Evolutionary conservation across 2,329 filamentous ascomycete genomes (phyloP), one percentile per base, ranked within the genome.

Genomic region (Alternaria burnsii): DNA sequence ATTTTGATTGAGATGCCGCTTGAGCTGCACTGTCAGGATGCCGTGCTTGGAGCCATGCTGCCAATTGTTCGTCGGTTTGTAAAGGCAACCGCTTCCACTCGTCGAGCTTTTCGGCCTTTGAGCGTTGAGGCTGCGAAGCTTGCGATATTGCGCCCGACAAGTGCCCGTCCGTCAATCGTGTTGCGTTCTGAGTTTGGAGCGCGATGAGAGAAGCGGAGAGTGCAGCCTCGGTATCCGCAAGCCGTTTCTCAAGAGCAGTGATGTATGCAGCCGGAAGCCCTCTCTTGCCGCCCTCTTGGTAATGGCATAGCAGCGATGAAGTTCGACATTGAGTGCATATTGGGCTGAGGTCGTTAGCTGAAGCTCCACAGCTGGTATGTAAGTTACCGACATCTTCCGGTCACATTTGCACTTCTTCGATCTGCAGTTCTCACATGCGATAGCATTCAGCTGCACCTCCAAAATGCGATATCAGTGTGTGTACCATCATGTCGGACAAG

Each of bases 321-420:
- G 53, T 38, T 16, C 61, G 62, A 34, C 71, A 74, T 58, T 71
- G 70, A 14, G 68, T 67, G 44, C 71, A 74, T 28, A 56, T 56
- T n/a, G 71, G 71, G 20, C 71, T 74, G 47, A 10, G 32, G 7
- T 22, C 8, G 34, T 55, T 42, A 59, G 55, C 32, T 41, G 48
- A 36, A 14, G 42, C 26, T 14, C 34, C 16, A 3, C 16, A 22
- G n/a, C 42, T 20, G 10, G 22, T 16, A 16, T 36, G 24, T 5
- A 20, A 30, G 14, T 40, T n/a, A 46, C 59, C 64, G 1, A 71
- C 71, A 71, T 53, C 51, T 48, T 70, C 10, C 71, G 67, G 48
- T 73, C 71, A 44, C 71, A 73, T 65, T 66, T 72, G 60, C 69
- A 71, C 44, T 73, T 72, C 50, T 70, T 73, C 36, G 69, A 58